Evolutionary conservation across 108 stramenopile genomes (phyloP), one percentile per base, ranked within the genome.

Genomic region (Cylindrotheca fusiformis): DNA sequence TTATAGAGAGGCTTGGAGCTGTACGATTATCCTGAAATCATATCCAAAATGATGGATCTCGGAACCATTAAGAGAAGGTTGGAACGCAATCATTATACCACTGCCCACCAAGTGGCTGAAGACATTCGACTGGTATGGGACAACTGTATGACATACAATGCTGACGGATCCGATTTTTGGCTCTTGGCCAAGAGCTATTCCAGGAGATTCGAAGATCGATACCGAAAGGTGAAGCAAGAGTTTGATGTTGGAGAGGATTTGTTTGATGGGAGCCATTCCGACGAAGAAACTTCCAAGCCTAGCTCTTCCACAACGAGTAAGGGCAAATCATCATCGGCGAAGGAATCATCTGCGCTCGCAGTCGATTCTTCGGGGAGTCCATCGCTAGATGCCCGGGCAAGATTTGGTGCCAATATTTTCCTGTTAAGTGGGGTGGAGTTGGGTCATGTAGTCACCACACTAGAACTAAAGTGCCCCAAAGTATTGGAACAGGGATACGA

Each of bases 91-190:
- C 67, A 85, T 22, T 99, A 99, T 69, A 31, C 50, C 14, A 82
- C 75, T 5, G 71, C 85, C 23, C 75, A 78, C 32, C 91, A 91
- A 56, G 78, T 75, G 32, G 96, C 95, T 28, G 77, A 91, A 17
- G 98, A 99, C 58, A 76, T 99, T 5, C 93, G 97, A 3, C 79
- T 97, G 27, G 82, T 99, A 28, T 99, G 98, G 98, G 74, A 64
- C 36, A 97, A 97, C 63, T 97, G 96, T 74, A 91, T 88, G 87
- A 82, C 93, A 23, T 99, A 99, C 88, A 99, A 99, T 75, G 71
- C 79, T 12, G 94, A 96, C 60, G 95, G 95, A 1, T 75, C 73
- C 4, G 94, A 96, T 58, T 95, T 95, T 66, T 92, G 93, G 81
- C 48, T 80, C 18, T 66, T 97, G n/a, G 95, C 95, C 48, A 78